Evolutionary conservation across 2,329 filamentous ascomycete species (phyloP), one percentile per base, ranked within the genome.

Genomic region (Sodiomyces alkalinus): DNA sequence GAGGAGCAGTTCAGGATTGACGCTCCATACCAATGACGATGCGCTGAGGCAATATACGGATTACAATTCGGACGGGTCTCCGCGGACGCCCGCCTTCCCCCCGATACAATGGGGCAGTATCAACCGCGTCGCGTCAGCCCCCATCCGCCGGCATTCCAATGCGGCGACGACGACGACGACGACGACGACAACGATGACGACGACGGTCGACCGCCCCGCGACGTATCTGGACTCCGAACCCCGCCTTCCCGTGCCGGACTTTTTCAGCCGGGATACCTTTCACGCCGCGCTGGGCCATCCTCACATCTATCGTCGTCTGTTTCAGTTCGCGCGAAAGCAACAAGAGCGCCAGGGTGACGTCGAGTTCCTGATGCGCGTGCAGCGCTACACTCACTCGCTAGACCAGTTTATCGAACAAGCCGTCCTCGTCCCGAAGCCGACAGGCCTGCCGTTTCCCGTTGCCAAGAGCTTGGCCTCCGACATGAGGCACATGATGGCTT

Each of bases 261-360:
- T 71, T 34, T 56, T 67, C 29, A 56, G 60, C 14, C 46, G 49
- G 4, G 61, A 66, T 16, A 55, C 63, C 15, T 62, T 71, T 31
- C 55, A 60, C 25, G 47, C 62, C 36, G 61, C 62, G 2, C 50
- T 71, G 26, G 53, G 57, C 35, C 59, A 67, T 34, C 56, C 60
- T 0, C 49, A 49, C 4, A 62, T 61, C 1, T 55, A 55, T 2
- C 51, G 56, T 31, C 54, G 59, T 18, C 44, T 72, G 13, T 51
- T 57, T 31, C 54, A 52, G 23, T 71, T 67, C 41, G 62, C 64
- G n/a, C 54, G 59, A 26, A 52, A 44, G 17, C 47, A 52, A 17
- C 54, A 59, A 26, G 52, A 44, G 17, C 47, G 52, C 18, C 58
- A 53, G 2, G 57, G 66, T 29, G 61, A 66, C 33, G 48, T 72